Conservation (phyloP, 2,329 filamentous ascomycete species). For the Stagonosporopsis chrysanthemi region DNA sequence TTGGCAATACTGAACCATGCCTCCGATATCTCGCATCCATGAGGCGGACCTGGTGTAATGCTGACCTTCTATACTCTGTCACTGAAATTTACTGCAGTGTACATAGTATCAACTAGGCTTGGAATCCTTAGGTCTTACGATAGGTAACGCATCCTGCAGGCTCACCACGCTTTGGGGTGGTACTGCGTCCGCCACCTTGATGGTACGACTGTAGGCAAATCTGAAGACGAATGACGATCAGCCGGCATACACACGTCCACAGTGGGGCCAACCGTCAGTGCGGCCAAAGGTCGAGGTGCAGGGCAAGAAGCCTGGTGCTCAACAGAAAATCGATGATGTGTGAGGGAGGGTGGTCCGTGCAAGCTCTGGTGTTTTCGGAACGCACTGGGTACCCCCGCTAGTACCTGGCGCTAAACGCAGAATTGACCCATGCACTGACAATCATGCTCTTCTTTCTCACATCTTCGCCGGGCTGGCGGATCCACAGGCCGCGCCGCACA, state of each 20-base stretch:
- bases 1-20: conserved; percentile 11
- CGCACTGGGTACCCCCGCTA: background rate
- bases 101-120: background rate
- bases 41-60: conserved; percentile 2
- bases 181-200: conserved; percentile 4
- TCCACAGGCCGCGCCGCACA: conserved; percentile 11
- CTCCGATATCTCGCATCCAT: background rate
- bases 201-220: conserved; percentile 5
- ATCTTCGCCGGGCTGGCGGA: background rate
- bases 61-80: background rate
- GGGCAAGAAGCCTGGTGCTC: conserved; percentile 2
- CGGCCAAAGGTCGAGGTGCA: conserved; percentile 5
- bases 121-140: conserved; percentile 10
- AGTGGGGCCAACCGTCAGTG: background rate
- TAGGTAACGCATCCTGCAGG: conserved; percentile 6
- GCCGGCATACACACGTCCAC: background rate
- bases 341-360: conserved; percentile 1
- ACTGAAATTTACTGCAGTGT: conserved; percentile 9
- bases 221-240: conserved; percentile 1
- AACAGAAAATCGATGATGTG: conserved; percentile 9
- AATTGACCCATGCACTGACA: conserved; percentile 6
- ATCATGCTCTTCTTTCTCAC: conserved; percentile 2
- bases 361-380: background rate
- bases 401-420: conserved; percentile 11
- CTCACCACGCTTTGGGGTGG: conserved; percentile 5